These are phyloP conservation scores for Trichoderma virens DNA, from an alignment of 495 filamentous ascomycete species.

Conservation along the genomic window DNA sequence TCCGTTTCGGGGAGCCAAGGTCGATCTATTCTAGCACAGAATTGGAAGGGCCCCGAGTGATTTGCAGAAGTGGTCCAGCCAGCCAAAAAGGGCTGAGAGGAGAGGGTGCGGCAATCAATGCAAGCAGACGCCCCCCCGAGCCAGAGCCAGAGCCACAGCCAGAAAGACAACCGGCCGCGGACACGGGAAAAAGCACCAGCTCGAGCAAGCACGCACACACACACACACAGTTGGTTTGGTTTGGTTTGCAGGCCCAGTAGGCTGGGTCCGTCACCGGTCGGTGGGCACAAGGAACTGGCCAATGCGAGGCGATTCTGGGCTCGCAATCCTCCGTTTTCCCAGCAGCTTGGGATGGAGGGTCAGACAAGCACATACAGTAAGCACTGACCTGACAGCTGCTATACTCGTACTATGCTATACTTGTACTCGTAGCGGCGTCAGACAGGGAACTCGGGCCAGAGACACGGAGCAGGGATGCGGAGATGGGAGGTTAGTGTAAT, in stretches of 20 bases:
- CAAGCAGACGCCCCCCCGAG: not conserved
- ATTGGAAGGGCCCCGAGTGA: not conserved
- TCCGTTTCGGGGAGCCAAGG: not conserved
- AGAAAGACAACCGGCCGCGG: not conserved
- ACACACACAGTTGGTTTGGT: not conserved
- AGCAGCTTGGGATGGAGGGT: constrained; percentile 7
- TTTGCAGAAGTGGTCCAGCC: constrained; percentile 4
- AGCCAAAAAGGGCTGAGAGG: not conserved
- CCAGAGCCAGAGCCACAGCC: not conserved
- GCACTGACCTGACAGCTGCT: not conserved
- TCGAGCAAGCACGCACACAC: not conserved
- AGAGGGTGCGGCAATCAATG: not conserved
- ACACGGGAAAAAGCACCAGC: not conserved
- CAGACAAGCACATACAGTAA: constrained; percentile 7
- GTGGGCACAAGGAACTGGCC: not conserved
- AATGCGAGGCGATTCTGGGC: not conserved
- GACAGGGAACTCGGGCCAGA: not conserved
- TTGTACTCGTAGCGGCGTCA: too few species aligned
- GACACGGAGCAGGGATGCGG: too few species aligned
- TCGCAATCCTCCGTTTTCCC: not conserved
- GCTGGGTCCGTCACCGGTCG: not conserved
- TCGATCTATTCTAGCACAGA: constrained; percentile 1
- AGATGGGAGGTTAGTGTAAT: too few species aligned
- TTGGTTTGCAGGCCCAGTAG: not conserved
- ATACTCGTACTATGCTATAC: too few species aligned